Evolutionary conservation across 1,284 basidiomycete species (phyloP).

Genomic region (Naganishia albida): DNA sequence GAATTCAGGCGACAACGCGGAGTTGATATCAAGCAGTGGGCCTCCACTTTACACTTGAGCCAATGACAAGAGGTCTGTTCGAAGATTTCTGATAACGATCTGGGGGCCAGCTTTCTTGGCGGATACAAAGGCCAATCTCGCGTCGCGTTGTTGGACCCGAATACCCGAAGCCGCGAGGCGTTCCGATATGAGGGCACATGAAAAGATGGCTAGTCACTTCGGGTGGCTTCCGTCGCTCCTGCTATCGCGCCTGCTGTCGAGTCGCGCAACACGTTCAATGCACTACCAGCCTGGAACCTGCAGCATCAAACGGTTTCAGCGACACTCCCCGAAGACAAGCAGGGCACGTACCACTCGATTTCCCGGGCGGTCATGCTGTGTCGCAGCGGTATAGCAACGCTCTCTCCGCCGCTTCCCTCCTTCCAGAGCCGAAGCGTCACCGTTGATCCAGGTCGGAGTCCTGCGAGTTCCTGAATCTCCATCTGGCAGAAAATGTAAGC

Average conservation of each 20-base stretch:
- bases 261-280: constrained; percentile 16
- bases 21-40: neutral
- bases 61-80: neutral
- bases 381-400: neutral
- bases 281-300: constrained; percentile 27
- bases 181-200: neutral
- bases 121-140: neutral
- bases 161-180: too few relatives aligned
- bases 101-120: neutral
- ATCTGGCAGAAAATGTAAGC: neutral
- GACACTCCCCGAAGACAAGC: too few relatives aligned
- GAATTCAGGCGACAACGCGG: neutral
- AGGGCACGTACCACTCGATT: constrained; percentile 6
- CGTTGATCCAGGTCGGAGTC: constrained; percentile 6
- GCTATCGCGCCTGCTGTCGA: too few relatives aligned
- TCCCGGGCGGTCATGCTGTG: constrained; percentile 19
- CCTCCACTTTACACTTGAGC: neutral
- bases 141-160: too few relatives aligned
- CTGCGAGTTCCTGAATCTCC: neutral
- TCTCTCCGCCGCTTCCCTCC: neutral
- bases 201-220: neutral
- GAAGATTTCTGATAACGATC: constrained; percentile 7
- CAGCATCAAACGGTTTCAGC: neutral
- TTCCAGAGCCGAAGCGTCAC: neutral
- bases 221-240: neutral